These are phyloP conservation scores for Suhomyces coccinellae DNA, from an alignment of 1,139 yeast genomes.

Conservation along the genomic window DNA sequence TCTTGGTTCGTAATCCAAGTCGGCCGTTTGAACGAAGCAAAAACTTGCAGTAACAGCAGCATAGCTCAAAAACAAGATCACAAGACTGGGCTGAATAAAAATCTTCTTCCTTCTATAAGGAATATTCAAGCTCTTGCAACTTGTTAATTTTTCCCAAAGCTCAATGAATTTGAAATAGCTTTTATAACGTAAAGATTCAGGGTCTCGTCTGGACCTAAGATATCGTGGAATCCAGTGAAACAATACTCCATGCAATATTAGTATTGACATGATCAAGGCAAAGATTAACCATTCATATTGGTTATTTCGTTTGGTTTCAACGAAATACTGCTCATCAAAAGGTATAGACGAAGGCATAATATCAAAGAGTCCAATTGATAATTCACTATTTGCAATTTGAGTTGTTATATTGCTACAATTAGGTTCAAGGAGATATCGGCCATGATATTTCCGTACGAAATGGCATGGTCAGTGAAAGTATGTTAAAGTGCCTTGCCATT, in stretches of 20 bases:
- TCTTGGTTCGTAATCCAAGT: slow-evolving; percentile 41
- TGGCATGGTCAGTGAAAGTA: not conserved
- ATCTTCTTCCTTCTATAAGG: slow-evolving; percentile 19
- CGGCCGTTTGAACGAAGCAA: slow-evolving; percentile 31
- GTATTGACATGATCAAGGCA: slow-evolving; percentile 25
- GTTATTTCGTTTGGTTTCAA: slow-evolving; percentile 37
- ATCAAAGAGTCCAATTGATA: not conserved
- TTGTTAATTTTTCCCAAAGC: slow-evolving; percentile 31
- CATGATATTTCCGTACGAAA: not conserved
- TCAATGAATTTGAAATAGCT: slow-evolving; percentile 28
- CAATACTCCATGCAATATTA: slow-evolving; percentile 41
- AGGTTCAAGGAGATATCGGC: slow-evolving; percentile 6
- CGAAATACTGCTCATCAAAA: slow-evolving; percentile 32
- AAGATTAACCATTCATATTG: slow-evolving; percentile 41
- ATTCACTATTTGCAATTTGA: not conserved
- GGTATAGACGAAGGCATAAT: slow-evolving; percentile 22
- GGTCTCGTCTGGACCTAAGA: slow-evolving; percentile 17
- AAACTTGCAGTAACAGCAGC: slow-evolving; percentile 32
- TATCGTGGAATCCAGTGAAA: slow-evolving; percentile 44
- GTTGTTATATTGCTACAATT: not conserved
- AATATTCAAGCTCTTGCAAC: slow-evolving; percentile 23
- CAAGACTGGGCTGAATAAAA: slow-evolving; percentile 45
- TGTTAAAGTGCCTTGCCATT: not conserved
- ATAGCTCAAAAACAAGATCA: slow-evolving; percentile 29
- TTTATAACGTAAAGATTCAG: slow-evolving; percentile 11